A percentile compares a stretch with the other conserved stretches of the same genome.
Evolutionary conservation across 495 filamentous ascomycete genomes (phyloP).

Genomic region (Rhypophila decipiens): DNA sequence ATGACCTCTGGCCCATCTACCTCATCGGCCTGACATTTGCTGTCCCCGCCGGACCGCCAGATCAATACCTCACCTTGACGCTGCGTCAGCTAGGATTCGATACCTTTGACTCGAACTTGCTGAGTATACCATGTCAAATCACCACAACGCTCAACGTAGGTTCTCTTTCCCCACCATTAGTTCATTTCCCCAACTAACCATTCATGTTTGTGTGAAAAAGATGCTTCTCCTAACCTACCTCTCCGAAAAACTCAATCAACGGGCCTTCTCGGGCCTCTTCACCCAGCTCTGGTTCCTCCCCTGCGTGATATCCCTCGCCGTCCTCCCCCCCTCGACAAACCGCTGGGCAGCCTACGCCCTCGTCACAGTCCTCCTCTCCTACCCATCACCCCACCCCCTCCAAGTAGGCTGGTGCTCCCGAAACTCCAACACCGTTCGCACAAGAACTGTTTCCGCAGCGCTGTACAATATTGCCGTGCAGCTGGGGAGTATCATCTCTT

Average conservation of each 20-base stretch:
- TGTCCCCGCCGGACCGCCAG: conserved; percentile 51
- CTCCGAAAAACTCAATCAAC: conserved; percentile 52
- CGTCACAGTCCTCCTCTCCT: conserved; percentile 44
- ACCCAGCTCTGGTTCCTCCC: conserved; percentile 55
- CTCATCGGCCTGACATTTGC: conserved; percentile 53
- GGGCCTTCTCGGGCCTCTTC: conserved; percentile 47
- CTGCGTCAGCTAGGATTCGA: conserved; percentile 55
- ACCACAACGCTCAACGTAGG: too few species aligned
- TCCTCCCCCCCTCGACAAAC: conserved; percentile 15
- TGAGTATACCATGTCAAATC: conserved; percentile 73
- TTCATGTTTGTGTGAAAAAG: too few species aligned
- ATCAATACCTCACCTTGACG: conserved; percentile 58
- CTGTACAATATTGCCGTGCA: conserved; percentile 37
- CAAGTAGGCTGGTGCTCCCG: conserved; percentile 60
- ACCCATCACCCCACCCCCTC: conserved; percentile 43
- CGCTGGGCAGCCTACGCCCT: conserved; percentile 50
- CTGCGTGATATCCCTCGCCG: conserved; percentile 42
- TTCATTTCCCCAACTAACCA: too few species aligned
- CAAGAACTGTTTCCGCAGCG: conserved; percentile 57
- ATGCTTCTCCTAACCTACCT: conserved; percentile 47
- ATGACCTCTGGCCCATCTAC: conserved; percentile 70
- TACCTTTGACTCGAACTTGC: conserved; percentile 62
- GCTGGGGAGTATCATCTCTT: conserved; percentile 31
- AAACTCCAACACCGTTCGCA: conserved; percentile 62
- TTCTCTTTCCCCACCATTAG: too few species aligned